Base-by-base conservation (phyloP, 1,139 yeast species). In the Zygosaccharomyces pseudobailii region DNA sequence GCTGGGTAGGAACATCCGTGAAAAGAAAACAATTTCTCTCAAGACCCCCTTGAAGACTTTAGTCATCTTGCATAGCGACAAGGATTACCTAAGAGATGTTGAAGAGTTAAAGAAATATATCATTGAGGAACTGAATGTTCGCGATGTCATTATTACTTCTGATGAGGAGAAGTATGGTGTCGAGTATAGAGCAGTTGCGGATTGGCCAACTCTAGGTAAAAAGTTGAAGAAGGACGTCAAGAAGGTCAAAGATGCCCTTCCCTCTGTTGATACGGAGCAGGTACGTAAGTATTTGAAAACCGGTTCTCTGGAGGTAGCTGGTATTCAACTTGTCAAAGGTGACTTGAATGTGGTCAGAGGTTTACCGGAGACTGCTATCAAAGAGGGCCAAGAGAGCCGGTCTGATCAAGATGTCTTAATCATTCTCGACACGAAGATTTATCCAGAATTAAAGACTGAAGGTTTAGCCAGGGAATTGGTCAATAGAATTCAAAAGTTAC, bases 151-250 rank as follows among this genome's bases (percentile, higher is more conserved):
- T 59, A 84, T 94, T 60, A 89, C 97, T 28, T 77, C 88, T 27
- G 97, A 94, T 64, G 99, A 94, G 73, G 84, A 78, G 59, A 82
- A 84, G 64, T 90, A 89, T 64, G 94, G 92, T 60, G 97, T 94
- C 53, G 87, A 84, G 65, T 92, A 90, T 74, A 80, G 79, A 53
- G 97, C 92, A 42, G 95, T 87, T 67, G 98, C 98, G 40, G 99
- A 94, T 73, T 94, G 99, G 99, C 95, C 97, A 46, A 88, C 89
- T 17, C 79, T 94, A 58, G 99, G 99, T 72, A 92, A 92, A 78
- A 92, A 92, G 71, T 80, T 94, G 69, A 90, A 90, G 80, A 83
- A 83, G 67, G 97, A 90, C 63, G 95, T 87, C 55, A 88, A 86
- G 73, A 85, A 80, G 68, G 98, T 94, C 52, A 92, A 92, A 77